phyloP scores from a whole-genome alignment of 768 basidiomycete species.

The Phylloporus sp. region DNA sequence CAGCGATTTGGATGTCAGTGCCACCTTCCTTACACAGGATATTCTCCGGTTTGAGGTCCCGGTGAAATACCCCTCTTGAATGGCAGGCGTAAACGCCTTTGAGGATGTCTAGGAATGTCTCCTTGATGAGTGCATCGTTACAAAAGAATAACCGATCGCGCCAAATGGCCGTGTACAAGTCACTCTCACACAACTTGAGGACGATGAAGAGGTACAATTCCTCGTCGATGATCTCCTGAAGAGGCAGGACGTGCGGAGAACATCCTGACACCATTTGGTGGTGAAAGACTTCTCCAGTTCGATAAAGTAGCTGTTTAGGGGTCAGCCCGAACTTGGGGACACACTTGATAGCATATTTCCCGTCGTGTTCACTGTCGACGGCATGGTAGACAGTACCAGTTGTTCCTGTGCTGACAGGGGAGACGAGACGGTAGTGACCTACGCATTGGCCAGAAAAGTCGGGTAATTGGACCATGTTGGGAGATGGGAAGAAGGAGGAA shows the following conservation, averaged over 20 bases:
- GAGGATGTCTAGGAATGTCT: slow-evolving; percentile 71
- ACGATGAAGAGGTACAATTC: slow-evolving; percentile 62
- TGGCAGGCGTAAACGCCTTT: slow-evolving; percentile 78
- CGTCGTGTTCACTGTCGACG: slow-evolving; percentile 41
- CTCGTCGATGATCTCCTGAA: slow-evolving; percentile 61
- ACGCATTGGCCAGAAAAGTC: slow-evolving; percentile 48
- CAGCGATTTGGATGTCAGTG: slow-evolving; percentile 54
- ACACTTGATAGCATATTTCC: slow-evolving; percentile 72
- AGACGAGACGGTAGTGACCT: slow-evolving; percentile 56
- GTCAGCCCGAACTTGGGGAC: slow-evolving; percentile 54
- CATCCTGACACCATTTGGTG: slow-evolving; percentile 51
- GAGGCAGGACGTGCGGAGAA: slow-evolving; percentile 57
- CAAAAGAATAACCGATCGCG: slow-evolving; percentile 47
- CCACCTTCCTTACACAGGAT: slow-evolving; percentile 57
- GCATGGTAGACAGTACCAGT: slow-evolving; percentile 78
- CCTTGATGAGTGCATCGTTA: slow-evolving; percentile 58
- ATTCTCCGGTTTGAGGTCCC: slow-evolving; percentile 86
- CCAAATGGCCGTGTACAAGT: slow-evolving; percentile 72
- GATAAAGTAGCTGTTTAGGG: slow-evolving; percentile 51
- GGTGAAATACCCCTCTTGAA: slow-evolving; percentile 65
- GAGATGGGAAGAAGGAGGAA: neutral
- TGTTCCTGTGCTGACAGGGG: slow-evolving; percentile 66
- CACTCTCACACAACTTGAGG: slow-evolving; percentile 54
- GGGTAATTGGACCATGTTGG: slow-evolving; percentile 31
- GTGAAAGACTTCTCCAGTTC: slow-evolving; percentile 63